Evolutionary conservation across 257 asterid genomes (phyloP).

Genomic region (Salvia miltiorrhiza): DNA sequence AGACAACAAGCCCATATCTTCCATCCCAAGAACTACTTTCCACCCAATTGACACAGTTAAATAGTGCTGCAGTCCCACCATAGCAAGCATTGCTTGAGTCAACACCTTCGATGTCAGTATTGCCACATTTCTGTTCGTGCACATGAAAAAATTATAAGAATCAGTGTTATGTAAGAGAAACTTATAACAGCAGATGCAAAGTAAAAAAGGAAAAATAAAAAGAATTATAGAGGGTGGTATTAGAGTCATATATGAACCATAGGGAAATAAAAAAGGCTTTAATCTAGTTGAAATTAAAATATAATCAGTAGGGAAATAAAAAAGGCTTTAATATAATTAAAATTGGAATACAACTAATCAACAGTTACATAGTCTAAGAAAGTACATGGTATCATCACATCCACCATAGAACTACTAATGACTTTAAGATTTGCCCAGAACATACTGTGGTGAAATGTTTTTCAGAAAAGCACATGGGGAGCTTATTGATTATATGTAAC

Average conservation of each 20-base stretch:
- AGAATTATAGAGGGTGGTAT: not conserved
- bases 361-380: not conserved
- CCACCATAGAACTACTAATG: not conserved
- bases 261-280: not conserved
- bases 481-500: not conserved
- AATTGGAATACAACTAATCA: no score
- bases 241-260: not conserved
- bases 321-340: no score
- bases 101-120: slow-evolving; percentile 97
- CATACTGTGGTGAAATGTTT: not conserved
- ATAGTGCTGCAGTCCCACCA: slow-evolving; percentile 97
- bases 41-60: slow-evolving; percentile 97
- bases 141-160: slow-evolving; percentile 17
- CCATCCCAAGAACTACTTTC: slow-evolving; percentile 99
- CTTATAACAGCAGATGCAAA: not conserved
- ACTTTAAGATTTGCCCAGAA: not conserved
- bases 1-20: slow-evolving; percentile 96
- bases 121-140: slow-evolving; percentile 71
- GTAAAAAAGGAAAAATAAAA: not conserved
- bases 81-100: slow-evolving; percentile 98
- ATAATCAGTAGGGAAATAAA: no score
- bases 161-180: not conserved
- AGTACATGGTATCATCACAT: not conserved
- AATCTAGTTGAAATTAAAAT: not conserved
- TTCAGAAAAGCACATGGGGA: not conserved